Evolutionary conservation across 148 eudicot species (phyloP).

Genomic region (Rhododendron williamsianum): DNA sequence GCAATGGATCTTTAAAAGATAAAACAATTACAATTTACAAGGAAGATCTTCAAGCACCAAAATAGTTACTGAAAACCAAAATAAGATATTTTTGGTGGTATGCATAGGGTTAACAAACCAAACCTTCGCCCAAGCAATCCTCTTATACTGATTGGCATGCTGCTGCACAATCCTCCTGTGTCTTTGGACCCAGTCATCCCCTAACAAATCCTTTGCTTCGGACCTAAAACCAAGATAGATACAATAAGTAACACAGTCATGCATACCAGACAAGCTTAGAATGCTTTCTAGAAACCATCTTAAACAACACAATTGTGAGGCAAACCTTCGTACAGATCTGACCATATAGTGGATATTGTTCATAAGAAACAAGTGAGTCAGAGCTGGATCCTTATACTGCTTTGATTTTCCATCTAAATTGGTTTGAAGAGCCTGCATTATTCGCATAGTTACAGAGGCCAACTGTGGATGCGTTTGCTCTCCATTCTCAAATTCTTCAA

Average conservation of each 20-base stretch:
- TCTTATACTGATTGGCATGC: slow-evolving; percentile 95
- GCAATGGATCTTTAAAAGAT: not conserved
- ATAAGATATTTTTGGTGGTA: not conserved
- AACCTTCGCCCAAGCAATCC: slow-evolving; percentile 98
- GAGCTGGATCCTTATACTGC: slow-evolving; percentile 86
- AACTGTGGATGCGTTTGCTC: slow-evolving; percentile 70
- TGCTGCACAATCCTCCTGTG: slow-evolving; percentile 95
- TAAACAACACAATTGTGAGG: not conserved
- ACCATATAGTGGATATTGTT: slow-evolving; percentile 96
- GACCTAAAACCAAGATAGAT: slow-evolving; percentile 43
- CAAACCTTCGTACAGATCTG: slow-evolving; percentile 95
- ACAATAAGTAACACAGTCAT: slow-evolving; percentile 2
- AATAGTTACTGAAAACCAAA: not conserved
- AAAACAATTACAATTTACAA: not conserved
- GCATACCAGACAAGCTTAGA: not conserved
- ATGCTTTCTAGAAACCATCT: not conserved
- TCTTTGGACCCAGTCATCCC: slow-evolving; percentile 99
- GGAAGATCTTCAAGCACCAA: not conserved
- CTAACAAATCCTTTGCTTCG: slow-evolving; percentile 87
- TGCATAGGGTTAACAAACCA: not conserved
- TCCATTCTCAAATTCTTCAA: slow-evolving; percentile 77
- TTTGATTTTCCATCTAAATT: slow-evolving; percentile 94
- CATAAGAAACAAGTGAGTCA: slow-evolving; percentile 90
- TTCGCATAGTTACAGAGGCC: slow-evolving; percentile 84
- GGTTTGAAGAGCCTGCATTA: slow-evolving; percentile 97